A percentile compares a stretch with the other conserved stretches of the same genome.
These are phyloP conservation scores for Dactylorhiza incarnata DNA, from an alignment of 106 monocot species.

Conservation along the genomic window DNA sequence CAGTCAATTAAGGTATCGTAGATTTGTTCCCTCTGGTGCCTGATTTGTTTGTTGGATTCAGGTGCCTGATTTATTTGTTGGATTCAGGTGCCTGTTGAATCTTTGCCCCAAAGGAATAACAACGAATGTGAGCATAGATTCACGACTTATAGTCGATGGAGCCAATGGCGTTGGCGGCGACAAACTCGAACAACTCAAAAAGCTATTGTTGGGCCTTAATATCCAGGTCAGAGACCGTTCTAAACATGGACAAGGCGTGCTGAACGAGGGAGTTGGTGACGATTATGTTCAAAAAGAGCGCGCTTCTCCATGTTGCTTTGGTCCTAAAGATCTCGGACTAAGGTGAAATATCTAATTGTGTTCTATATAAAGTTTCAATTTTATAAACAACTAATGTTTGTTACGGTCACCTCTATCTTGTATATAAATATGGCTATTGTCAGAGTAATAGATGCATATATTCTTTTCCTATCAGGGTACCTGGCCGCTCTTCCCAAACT, in stretches of 20 bases:
- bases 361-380: neutral
- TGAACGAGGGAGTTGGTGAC: conserved; percentile 84
- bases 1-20: neutral
- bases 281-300: conserved; percentile 96
- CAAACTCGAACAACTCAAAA: conserved; percentile 66
- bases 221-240: conserved; percentile 61
- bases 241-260: conserved; percentile 62
- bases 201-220: conserved; percentile 37
- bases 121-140: conserved; percentile 3
- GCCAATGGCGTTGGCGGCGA: conserved; percentile 92
- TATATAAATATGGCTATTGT: too few species aligned
- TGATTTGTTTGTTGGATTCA: conserved; percentile 22
- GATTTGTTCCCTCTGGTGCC: neutral
- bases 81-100: conserved; percentile 50
- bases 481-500: too few species aligned
- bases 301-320: conserved; percentile 58
- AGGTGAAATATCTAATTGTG: conserved; percentile 35
- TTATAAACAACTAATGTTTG: conserved; percentile 10
- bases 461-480: too few species aligned
- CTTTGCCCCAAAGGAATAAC: conserved; percentile 30
- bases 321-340: conserved; percentile 46
- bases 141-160: conserved; percentile 65
- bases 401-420: too few species aligned
- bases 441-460: too few species aligned
- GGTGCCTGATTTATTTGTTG: too few species aligned